A percentile compares a stretch with the other conserved stretches of the same genome.
Evolutionary conservation across 1,284 basidiomycete species (phyloP).

Genomic region (Schizophyllum amplum): DNA sequence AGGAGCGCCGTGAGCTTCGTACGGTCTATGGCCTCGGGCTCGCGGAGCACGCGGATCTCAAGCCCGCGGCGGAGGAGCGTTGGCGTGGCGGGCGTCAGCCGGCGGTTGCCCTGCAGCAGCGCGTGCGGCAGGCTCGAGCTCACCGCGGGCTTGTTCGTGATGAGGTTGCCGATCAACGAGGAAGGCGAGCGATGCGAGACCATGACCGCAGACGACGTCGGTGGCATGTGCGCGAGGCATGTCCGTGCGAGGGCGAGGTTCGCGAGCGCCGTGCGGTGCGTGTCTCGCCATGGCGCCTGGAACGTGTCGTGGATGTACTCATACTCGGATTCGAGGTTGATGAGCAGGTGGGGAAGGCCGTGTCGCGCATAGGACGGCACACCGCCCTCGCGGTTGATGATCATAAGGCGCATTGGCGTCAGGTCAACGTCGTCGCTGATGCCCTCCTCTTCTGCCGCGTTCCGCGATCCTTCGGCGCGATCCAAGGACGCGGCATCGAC

Average conservation of each 20-base stretch:
- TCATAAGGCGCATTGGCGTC: conserved; percentile 90
- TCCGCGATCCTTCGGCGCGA: conserved; percentile 19
- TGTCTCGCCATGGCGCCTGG: conserved; percentile 64
- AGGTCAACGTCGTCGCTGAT: conserved; percentile 46
- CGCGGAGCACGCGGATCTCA: conserved; percentile 77
- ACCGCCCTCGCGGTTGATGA: conserved; percentile 96
- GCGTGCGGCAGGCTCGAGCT: conserved; percentile 94
- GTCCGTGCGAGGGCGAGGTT: conserved; percentile 85
- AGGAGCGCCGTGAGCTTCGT: conserved; percentile 74
- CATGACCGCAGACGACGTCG: conserved; percentile 88
- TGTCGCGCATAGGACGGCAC: conserved; percentile 95
- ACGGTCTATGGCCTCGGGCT: conserved; percentile 60
- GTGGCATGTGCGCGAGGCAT: conserved; percentile 91
- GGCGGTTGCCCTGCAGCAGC: conserved; percentile 76
- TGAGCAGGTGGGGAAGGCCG: conserved; percentile 91
- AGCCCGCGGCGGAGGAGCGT: conserved; percentile 88
- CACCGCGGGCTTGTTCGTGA: conserved; percentile 97
- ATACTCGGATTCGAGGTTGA: conserved; percentile 91
- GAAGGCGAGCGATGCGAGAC: conserved; percentile 96
- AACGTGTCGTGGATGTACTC: conserved; percentile 86
- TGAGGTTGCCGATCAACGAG: conserved; percentile 92
- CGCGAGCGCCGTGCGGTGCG: conserved; percentile 81
- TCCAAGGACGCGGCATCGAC: conserved; percentile 49
- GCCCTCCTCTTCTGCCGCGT: conserved; percentile 22
- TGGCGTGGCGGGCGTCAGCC: conserved; percentile 85